Evolutionary conservation across 805 yeast species (phyloP).

Genomic region (Monosporozyma solicola): DNA sequence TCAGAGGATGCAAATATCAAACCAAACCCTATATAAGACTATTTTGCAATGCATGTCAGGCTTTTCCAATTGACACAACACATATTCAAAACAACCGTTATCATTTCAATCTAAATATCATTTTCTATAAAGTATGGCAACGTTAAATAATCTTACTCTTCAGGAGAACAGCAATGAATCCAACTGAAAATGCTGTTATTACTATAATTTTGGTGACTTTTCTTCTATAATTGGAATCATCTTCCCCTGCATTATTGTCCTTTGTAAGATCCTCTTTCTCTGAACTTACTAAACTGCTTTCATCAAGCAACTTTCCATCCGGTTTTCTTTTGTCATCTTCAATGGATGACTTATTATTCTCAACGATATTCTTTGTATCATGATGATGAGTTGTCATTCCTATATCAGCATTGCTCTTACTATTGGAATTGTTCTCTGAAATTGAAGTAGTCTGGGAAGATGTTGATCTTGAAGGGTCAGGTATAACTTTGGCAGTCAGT

Average conservation of each 20-base stretch:
- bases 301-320: neutral
- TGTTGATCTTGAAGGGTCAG: neutral
- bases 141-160: slow-evolving; percentile 2
- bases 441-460: neutral
- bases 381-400: neutral
- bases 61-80: no score
- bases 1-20: no score
- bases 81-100: neutral
- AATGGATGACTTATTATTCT: neutral
- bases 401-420: neutral
- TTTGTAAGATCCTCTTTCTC: neutral
- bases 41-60: no score
- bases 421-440: neutral
- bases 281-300: neutral
- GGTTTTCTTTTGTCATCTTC: neutral
- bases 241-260: neutral
- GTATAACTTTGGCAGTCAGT: neutral
- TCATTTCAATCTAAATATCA: neutral
- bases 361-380: neutral
- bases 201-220: neutral
- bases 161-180: slow-evolving; percentile 5
- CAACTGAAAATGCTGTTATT: slow-evolving; percentile 8
- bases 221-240: neutral
- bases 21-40: no score
- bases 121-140: neutral